Conservation (phyloP, 768 basidiomycete species). For the Rhodotorula babjevae region DNA sequence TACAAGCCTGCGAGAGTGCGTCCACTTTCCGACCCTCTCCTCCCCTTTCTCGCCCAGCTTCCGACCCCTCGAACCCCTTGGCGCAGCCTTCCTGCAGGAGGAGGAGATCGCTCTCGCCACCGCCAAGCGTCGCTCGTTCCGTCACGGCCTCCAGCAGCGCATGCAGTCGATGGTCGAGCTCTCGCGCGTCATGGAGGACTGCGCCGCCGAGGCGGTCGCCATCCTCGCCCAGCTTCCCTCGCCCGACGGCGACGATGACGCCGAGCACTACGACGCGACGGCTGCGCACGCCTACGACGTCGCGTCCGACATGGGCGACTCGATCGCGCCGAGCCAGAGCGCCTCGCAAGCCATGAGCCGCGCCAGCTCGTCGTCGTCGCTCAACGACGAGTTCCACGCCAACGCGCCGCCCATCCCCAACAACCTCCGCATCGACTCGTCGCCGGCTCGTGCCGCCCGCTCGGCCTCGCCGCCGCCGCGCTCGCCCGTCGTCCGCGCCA, state of each 20-base stretch:
- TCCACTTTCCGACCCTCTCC: not conserved
- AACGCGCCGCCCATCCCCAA: conserved; percentile 1
- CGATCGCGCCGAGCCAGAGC: conserved; percentile 36
- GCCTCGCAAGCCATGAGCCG: conserved; percentile 38
- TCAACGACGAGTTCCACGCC: conserved; percentile 8
- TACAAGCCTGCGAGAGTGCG: conserved; percentile 42
- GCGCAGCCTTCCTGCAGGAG: conserved; percentile 33
- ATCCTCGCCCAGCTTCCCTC: conserved; percentile 12
- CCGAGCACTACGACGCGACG: not conserved
- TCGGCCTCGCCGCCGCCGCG: not conserved
- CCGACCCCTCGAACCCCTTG: no score
- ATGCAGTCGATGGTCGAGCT: conserved; percentile 42
- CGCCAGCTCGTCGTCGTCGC: conserved; percentile 22
- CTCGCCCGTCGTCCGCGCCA: conserved; percentile 8
- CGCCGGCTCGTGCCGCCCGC: not conserved
- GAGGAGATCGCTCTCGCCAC: conserved; percentile 38
- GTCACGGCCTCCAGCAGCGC: conserved; percentile 38
- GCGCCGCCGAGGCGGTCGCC: conserved; percentile 26
- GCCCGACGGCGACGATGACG: not conserved
- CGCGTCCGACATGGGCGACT: conserved; percentile 27
- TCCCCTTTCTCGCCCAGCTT: no score
- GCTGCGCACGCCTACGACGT: conserved; percentile 2
- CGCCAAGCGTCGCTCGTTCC: conserved; percentile 41
- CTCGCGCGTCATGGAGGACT: conserved; percentile 37
- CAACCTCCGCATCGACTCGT: not conserved